Percentiles rank a stretch among this genome's conserved stretches.
Evolutionary conservation across 257 asterid species (phyloP).

Genomic region (Hygrophila difformis): DNA sequence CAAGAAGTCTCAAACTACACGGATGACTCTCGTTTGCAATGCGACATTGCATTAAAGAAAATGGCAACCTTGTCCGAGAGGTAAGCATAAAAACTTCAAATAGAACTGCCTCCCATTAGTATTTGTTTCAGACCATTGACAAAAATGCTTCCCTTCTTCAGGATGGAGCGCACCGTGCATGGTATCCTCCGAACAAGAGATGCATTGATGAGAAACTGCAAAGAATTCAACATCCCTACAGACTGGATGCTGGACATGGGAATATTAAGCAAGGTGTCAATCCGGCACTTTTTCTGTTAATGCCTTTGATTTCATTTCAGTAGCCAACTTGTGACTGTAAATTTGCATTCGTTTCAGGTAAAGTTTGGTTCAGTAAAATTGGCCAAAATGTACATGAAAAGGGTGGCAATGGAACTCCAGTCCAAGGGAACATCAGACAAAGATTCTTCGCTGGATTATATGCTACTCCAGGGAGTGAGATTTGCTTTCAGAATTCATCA

Average conservation of each 20-base stretch:
- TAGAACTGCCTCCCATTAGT: not conserved
- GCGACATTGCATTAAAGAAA: slow-evolving; percentile 71
- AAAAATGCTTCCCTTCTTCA: slow-evolving; percentile 14
- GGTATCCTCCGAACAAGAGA: slow-evolving; percentile 68
- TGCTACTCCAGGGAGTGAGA: slow-evolving; percentile 90
- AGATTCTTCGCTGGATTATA: slow-evolving; percentile 81
- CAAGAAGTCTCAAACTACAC: slow-evolving; percentile 50
- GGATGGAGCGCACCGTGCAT: slow-evolving; percentile 80
- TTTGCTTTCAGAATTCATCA: slow-evolving; percentile 95
- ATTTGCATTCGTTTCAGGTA: slow-evolving; percentile 34
- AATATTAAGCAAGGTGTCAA: slow-evolving; percentile 56
- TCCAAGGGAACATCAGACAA: slow-evolving; percentile 61
- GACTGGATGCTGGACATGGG: slow-evolving; percentile 90
- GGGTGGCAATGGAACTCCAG: slow-evolving; percentile 85
- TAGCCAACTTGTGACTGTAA: not conserved
- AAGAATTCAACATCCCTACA: slow-evolving; percentile 69
- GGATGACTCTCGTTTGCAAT: slow-evolving; percentile 61
- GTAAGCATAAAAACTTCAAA: slow-evolving; percentile 29
- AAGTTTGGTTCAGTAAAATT: slow-evolving; percentile 77
- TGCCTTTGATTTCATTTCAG: no score
- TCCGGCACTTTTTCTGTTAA: no score
- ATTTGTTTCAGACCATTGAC: not conserved
- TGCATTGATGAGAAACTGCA: slow-evolving; percentile 60
- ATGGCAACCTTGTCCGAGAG: slow-evolving; percentile 73
- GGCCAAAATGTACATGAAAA: slow-evolving; percentile 81